Base-by-base conservation (phyloP, 139 green algal genomes). In the Protoeuglena noctilucae region DNA sequence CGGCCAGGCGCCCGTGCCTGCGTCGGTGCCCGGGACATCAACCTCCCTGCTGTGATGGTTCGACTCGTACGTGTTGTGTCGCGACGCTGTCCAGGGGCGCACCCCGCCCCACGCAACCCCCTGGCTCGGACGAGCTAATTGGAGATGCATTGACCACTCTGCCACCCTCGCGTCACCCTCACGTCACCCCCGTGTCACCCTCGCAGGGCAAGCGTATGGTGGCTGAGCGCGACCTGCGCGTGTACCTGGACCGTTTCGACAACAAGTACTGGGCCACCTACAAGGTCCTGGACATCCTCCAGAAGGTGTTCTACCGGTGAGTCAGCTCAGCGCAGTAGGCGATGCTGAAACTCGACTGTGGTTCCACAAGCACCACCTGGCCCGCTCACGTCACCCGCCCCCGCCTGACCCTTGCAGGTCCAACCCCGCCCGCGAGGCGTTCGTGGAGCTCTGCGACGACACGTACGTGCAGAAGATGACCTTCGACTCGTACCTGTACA, bases 381-480 rank as follows among this genome's bases (percentile, higher is more conserved):
- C 3, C 1, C 48, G 12, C 28, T 0, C 16, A 22, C 19, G 14
- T 51, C 9, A 49, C 21, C 46, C 34, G 17, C 27, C 39, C 21
- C 48, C 40, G 12, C 40, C 54, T 40, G 51, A 65, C 29, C 64
- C 62, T 28, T 81, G 84, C 77, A 65, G 89, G 28, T 90, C 75
- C 66, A 98, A 98, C 84, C 90, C 91, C 41, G 91, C 91, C 1
- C 78, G 91, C 23, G 91, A 98, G 76, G 91, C 91, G 9, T 98
- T 98, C 70, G 91, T 98, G 52, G 91, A 98, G 80, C 86, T 98
- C 73, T 98, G 91, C 71, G 72, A 90, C 51, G 82, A 87, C 66
- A 69, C 74, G 57, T 98, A 98, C 59, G 91, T 98, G 29, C 91
- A 98, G 82, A 96, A 95, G 77, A 98, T 98, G 91, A 98, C 91